phyloP scores from a whole-genome alignment of 164 flowering plant species.

The Aristolochia californica region DNA sequence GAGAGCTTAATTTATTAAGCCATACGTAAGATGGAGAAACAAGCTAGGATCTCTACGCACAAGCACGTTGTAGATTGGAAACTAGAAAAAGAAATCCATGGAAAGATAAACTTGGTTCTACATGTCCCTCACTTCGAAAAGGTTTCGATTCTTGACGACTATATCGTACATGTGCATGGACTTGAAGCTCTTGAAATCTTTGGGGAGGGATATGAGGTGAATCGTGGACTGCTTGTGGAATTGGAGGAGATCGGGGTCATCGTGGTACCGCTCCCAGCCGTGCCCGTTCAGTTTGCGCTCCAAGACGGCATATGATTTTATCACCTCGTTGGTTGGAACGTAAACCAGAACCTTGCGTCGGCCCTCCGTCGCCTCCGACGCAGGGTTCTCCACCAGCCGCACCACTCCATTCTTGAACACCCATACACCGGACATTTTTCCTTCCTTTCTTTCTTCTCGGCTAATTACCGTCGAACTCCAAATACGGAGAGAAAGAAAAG shows the following conservation, averaged over 20 bases:
- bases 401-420: constrained; percentile 74
- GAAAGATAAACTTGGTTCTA: no score
- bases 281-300: constrained; percentile 42
- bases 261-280: constrained; percentile 89
- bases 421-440: constrained; percentile 99
- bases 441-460: no score
- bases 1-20: no score
- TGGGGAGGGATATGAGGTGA: constrained; percentile 87
- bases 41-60: no score
- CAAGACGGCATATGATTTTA: constrained; percentile 44
- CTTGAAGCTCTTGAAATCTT: constrained; percentile 57
- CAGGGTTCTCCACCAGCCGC: constrained; percentile 56
- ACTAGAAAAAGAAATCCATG: no score
- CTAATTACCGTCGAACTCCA: no score
- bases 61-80: no score
- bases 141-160: constrained; percentile 65
- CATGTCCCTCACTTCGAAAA: constrained; percentile 68
- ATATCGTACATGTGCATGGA: constrained; percentile 87
- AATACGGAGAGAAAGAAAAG: no score
- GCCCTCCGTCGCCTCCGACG: constrained; percentile 22
- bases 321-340: constrained; percentile 44
- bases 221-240: constrained; percentile 72
- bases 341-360: constrained; percentile 57
- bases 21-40: no score
- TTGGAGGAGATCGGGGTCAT: constrained; percentile 71